Evolutionary conservation across 148 eudicot species (phyloP), one percentile per base, ranked within the genome.

Genomic region (Rhododendron simsii): DNA sequence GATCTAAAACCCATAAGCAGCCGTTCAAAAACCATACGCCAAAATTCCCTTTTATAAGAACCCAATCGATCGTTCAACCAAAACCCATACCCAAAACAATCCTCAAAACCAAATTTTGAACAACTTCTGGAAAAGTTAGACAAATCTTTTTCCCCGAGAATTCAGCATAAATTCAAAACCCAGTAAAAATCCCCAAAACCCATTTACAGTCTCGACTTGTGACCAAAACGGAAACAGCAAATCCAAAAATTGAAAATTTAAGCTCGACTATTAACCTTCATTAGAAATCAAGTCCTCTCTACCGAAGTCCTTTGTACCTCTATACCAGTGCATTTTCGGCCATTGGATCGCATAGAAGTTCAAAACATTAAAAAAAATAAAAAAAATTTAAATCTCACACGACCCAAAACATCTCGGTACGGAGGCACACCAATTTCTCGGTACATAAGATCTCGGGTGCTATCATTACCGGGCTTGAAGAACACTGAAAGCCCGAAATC

Each of bases 401-500:
- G 5, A 55, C 61, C 61, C 61, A 55, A 55, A 55, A 55, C 21
- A 55, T 5, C 21, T 5, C 16, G 55, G 51, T 48, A 48, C 61
- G 18, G 61, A 55, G 61, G 6, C 20, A 16, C 61, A 55, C 21
- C 61, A 55, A 55, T 55, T 55, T 55, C 7, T 3, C 20, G 61
- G 21, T 16, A 55, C 5, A 18, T 0, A 16, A 55, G 61, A 55
- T 18, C 21, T 55, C 59, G 20, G 20, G 59, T 16, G 20, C 59
- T 55, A 55, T 15, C 59, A 18, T 59, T 81, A 95, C 98, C 96
- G 53, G 98, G 98, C 26, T 94, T 91, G 84, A 95, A 95, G 86
- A 95, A 95, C 80, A 95, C 96, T 23, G 98, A 95, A 53, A 95
- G 91, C 18, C 98, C 98, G 67, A 95, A 95, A 90, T 95, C 98